A percentile compares a stretch with the other conserved stretches of the same genome.
Conservation (phyloP, 805 yeast genomes). For the Cyberlindnera euphorbiae region DNA sequence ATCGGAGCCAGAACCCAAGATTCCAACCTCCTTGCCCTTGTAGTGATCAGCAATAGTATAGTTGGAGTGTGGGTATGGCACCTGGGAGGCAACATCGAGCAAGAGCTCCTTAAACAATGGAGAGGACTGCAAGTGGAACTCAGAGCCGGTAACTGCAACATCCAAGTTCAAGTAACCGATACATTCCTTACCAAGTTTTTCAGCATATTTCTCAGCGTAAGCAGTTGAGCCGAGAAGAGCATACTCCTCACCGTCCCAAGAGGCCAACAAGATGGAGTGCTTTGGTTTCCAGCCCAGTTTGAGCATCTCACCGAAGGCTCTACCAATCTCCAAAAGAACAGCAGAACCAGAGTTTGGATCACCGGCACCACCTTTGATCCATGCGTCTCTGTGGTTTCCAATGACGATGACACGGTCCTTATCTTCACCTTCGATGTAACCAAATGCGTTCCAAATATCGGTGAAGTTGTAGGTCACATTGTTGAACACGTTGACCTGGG, state of each 20-base stretch:
- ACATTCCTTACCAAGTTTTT: constrained; percentile 42
- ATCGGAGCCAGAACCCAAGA: constrained; percentile 70
- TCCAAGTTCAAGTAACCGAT: constrained; percentile 70
- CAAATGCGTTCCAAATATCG: constrained; percentile 61
- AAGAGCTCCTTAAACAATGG: constrained; percentile 52
- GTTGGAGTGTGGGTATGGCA: constrained; percentile 39
- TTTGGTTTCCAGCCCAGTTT: constrained; percentile 62
- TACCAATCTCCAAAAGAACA: constrained; percentile 55
- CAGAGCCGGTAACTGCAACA: constrained; percentile 54
- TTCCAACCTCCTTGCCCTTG: constrained; percentile 31
- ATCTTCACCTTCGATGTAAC: constrained; percentile 49
- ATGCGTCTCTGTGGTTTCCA: constrained; percentile 79
- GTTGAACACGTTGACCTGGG: constrained; percentile 50
- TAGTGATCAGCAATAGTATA: constrained; percentile 26
- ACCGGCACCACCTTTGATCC: constrained; percentile 76
- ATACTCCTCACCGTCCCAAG: constrained; percentile 86
- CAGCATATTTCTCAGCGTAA: constrained; percentile 61
- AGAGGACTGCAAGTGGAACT: constrained; percentile 46
- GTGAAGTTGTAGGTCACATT: constrained; percentile 57
- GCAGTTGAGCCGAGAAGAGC: constrained; percentile 74
- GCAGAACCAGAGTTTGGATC: constrained; percentile 79
- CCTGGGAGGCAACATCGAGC: constrained; percentile 37
- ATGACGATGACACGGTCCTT: constrained; percentile 52
- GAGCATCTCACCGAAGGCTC: constrained; percentile 48
- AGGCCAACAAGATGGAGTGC: constrained; percentile 59